Base-by-base conservation (phyloP, 1,284 basidiomycete species). In the Malassezia arunalokei region DNA sequence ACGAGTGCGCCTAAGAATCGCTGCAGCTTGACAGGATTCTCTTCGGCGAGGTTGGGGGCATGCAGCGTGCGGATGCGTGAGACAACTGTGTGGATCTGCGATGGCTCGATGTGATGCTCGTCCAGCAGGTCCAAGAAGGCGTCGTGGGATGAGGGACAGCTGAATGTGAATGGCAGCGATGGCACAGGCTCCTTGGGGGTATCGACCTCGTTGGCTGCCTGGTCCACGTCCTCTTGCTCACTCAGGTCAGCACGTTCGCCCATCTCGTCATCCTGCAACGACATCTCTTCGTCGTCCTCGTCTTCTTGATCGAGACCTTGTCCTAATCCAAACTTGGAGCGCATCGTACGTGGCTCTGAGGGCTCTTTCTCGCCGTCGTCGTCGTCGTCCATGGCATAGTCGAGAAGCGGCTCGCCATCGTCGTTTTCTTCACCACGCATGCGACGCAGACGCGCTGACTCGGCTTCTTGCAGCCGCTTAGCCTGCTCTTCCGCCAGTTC, bases 401-500 rank as follows among this genome's bases (percentile, higher is more conserved):
- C 56, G 14, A 32, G 27, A n/a, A 33, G 15, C 8, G 29, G 46
- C 7, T 40, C 50, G 15, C 39, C 52, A 6, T 54, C 42, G 8
- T 54, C 55, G 29, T 63, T 60, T 33, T 63, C 62, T 59, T 87
- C 78, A 6, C 91, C 92, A 40, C 85, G 76, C 91, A 96, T 96
- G 15, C 94, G 81, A 60, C 83, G 79, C 48, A 84, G 73, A 14
- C 94, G 79, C 62, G 79, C 81, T 58, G 80, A 79, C 75, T 99
- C 94, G 0, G 87, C 86, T 68, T 82, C 84, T 75, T 91, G 85
- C 44, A 98, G 76, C 2, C 81, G 78, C 65, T 89, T 85, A 63
- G 87, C 91, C 69, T 87, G 87, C 61, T 94, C 90, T 51, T 85
- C 64, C 1, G 89, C 91, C 11, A 88, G 66, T 73, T 99, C 94